Percentiles rank a stretch among this genome's conserved stretches.
These are phyloP conservation scores for Graphilbum ipis-grandicollis DNA, from an alignment of 2,329 filamentous ascomycete genomes.

Conservation along the genomic window DNA sequence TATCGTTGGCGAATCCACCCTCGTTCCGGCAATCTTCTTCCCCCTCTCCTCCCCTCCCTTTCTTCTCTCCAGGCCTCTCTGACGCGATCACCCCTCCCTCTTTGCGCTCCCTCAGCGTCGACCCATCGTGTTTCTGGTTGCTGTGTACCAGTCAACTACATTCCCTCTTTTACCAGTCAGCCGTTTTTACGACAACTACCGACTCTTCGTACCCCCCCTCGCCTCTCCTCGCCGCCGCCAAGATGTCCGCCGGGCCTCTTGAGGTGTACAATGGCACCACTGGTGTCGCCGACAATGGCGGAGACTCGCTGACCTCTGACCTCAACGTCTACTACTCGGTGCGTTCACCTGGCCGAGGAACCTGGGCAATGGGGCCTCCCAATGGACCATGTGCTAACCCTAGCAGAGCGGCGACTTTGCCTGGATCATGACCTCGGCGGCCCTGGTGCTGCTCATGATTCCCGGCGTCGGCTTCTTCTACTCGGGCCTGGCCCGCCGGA, in stretches of 20 bases:
- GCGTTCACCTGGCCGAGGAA: too few species aligned
- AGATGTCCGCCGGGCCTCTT: constrained; percentile 10
- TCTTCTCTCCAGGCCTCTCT: not conserved
- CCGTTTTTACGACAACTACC: not conserved
- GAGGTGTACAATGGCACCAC: constrained; percentile 31
- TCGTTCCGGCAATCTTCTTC: not conserved
- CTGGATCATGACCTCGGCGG: constrained; percentile 62
- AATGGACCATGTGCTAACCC: too few species aligned
- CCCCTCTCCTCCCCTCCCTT: not conserved
- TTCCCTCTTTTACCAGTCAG: not conserved
- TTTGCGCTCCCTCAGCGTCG: not conserved
- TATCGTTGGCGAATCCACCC: constrained; percentile 1
- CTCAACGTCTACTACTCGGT: constrained; percentile 62
- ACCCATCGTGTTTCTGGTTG: not conserved
- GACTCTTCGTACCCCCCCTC: not conserved
- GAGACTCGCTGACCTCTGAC: constrained; percentile 43
- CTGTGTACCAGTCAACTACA: constrained; percentile 1
- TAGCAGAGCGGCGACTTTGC: constrained; percentile 59
- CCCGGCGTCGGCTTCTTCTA: constrained; percentile 92
- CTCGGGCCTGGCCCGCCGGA: constrained; percentile 73
- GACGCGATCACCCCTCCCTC: not conserved
- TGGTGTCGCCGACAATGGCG: constrained; percentile 27
- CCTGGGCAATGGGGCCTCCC: too few species aligned
- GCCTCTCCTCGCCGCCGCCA: not conserved
- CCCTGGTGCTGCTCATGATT: constrained; percentile 80